A percentile compares a stretch with the other conserved stretches of the same genome.
phyloP scores from a whole-genome alignment of 2,329 filamentous ascomycete species.

The Fusarium hainanense region DNA sequence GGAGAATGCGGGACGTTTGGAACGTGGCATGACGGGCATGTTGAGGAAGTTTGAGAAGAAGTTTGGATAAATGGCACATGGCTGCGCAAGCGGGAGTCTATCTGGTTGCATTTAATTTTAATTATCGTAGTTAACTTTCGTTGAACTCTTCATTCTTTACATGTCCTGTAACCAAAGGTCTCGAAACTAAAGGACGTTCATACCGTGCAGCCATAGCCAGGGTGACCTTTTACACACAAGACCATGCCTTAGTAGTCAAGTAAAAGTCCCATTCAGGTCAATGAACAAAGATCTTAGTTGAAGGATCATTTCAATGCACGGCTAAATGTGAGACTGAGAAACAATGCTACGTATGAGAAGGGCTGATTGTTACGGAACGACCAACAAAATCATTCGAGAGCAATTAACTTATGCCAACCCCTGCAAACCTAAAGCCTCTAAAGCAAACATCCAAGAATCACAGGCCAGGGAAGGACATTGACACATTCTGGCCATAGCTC shows the following conservation, averaged over 20 bases:
- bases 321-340: not conserved
- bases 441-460: not conserved
- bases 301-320: not conserved
- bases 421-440: not conserved
- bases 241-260: not conserved
- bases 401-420: not conserved
- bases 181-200: not conserved
- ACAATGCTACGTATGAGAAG: not conserved
- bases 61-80: conserved; percentile 59
- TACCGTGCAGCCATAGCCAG: not conserved
- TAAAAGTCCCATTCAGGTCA: not conserved
- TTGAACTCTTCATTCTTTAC: not conserved
- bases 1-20: conserved; percentile 72
- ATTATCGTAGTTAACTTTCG: conserved; percentile 19
- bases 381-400: not conserved
- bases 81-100: conserved; percentile 24
- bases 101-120: conserved; percentile 9
- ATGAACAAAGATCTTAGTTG: not conserved
- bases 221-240: not conserved
- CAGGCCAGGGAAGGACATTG: not conserved
- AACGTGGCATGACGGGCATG: conserved; percentile 77
- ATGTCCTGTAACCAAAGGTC: not conserved
- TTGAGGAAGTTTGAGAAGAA: conserved; percentile 84
- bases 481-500: not conserved
- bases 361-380: not conserved